Evolutionary conservation across 1,284 basidiomycete genomes (phyloP).

Genomic region (Neonothopanus nambi): DNA sequence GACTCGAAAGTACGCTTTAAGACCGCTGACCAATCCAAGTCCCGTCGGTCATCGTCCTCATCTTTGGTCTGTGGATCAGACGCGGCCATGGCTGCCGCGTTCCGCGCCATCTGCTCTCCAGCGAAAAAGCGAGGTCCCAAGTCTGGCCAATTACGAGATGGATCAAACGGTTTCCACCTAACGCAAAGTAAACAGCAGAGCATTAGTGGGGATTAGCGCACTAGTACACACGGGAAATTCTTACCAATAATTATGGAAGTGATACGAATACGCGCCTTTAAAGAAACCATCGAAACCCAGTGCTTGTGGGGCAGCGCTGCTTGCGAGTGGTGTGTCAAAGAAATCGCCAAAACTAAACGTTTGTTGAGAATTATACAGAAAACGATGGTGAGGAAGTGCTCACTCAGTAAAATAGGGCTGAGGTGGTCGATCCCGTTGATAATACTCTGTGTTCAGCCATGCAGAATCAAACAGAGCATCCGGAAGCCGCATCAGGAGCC

Average conservation of each 20-base stretch:
- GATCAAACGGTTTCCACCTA: conserved; percentile 95
- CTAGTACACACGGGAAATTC: conserved; percentile 15
- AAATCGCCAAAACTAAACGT: conserved; percentile 68
- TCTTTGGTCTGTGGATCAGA: conserved; percentile 24
- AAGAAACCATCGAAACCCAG: conserved; percentile 87
- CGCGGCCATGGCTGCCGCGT: conserved; percentile 22
- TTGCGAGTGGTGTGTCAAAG: conserved; percentile 73
- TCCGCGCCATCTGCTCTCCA: conserved; percentile 64
- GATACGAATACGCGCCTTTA: conserved; percentile 83
- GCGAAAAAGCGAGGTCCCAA: conserved; percentile 77
- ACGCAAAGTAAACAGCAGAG: not conserved
- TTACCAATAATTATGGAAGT: conserved; percentile 85
- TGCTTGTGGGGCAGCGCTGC: conserved; percentile 71
- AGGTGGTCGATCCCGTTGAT: conserved; percentile 79
- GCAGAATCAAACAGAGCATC: conserved; percentile 88
- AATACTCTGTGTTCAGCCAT: conserved; percentile 83
- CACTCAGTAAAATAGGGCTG: conserved; percentile 83
- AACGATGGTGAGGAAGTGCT: conserved; percentile 27
- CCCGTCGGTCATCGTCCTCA: conserved; percentile 45
- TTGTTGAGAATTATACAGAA: conserved; percentile 2
- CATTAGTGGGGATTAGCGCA: conserved; percentile 15
- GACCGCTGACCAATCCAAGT: conserved; percentile 77
- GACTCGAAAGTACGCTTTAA: conserved; percentile 79
- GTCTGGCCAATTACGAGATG: conserved; percentile 87
- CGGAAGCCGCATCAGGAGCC: conserved; percentile 73